Conservation (phyloP, 805 yeast genomes). For the Kregervanrija pseudodelftensis region DNA sequence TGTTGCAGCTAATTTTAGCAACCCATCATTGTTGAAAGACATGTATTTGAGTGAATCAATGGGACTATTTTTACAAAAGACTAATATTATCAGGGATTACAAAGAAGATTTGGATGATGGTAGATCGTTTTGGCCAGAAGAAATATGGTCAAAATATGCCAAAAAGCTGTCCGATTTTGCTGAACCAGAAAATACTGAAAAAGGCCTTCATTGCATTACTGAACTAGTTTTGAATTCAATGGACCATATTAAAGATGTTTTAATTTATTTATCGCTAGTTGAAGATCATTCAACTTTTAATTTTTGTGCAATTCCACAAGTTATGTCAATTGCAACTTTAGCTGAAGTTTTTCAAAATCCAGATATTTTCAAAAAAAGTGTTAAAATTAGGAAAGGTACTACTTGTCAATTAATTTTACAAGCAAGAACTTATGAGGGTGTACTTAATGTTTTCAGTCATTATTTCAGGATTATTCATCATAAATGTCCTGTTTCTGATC, state of each 20-base stretch:
- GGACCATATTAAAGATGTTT: conserved; percentile 67
- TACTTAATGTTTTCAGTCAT: conserved; percentile 66
- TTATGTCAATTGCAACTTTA: conserved; percentile 96
- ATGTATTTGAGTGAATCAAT: conserved; percentile 66
- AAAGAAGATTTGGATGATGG: conserved; percentile 88
- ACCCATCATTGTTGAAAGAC: conserved; percentile 42
- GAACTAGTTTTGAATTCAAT: conserved; percentile 77
- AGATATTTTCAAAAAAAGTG: conserved; percentile 56
- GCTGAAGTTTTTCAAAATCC: conserved; percentile 81
- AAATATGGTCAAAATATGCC: conserved; percentile 85
- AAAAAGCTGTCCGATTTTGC: conserved; percentile 52
- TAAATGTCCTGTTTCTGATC: conserved; percentile 73
- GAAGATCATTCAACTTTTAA: conserved; percentile 78
- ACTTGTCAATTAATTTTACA: conserved; percentile 70
- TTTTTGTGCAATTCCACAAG: conserved; percentile 97
- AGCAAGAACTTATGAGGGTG: conserved; percentile 68
- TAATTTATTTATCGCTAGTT: conserved; percentile 67
- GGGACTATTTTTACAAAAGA: conserved; percentile 94
- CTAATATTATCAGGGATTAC: conserved; percentile 93
- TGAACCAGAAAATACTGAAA: conserved; percentile 35
- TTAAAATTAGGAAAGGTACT: conserved; percentile 87
- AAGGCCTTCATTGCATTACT: conserved; percentile 70
- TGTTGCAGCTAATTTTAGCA: conserved; percentile 67
- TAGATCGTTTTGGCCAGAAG: conserved; percentile 93
- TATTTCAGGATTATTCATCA: conserved; percentile 73